Evolutionary conservation across 2,329 filamentous ascomycete species (phyloP).

Genomic region (Colletotrichum somersetense): DNA sequence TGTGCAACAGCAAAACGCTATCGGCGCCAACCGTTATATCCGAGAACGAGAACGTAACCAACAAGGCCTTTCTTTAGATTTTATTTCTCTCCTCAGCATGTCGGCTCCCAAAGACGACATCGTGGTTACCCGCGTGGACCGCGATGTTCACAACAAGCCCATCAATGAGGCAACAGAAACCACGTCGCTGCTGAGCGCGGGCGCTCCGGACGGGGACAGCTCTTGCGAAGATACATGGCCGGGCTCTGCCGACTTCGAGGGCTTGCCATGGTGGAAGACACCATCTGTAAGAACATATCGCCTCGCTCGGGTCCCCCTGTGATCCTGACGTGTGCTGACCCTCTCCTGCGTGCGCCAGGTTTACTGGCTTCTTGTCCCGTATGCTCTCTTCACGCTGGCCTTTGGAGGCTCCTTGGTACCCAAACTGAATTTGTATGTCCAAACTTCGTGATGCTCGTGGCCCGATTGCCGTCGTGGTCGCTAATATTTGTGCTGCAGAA

Average conservation of each 20-base stretch:
- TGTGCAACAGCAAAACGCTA: slow-evolving; percentile 10
- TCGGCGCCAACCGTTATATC: not conserved
- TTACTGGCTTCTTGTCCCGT: slow-evolving; percentile 85
- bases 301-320: slow-evolving; percentile 6
- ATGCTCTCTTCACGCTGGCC: slow-evolving; percentile 84
- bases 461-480: slow-evolving; percentile 8
- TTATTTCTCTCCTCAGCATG: slow-evolving; percentile 14
- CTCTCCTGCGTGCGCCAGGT: slow-evolving; percentile 62
- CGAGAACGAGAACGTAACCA: not conserved
- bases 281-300: slow-evolving; percentile 67
- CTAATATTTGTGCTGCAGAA: slow-evolving; percentile 56
- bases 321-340: slow-evolving; percentile 26
- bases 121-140: slow-evolving; percentile 37
- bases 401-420: slow-evolving; percentile 90
- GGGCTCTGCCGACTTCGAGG: slow-evolving; percentile 69
- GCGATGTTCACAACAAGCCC: slow-evolving; percentile 25
- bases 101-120: slow-evolving; percentile 36
- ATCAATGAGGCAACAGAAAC: slow-evolving; percentile 49
- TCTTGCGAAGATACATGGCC: slow-evolving; percentile 57
- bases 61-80: not conserved
- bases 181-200: slow-evolving; percentile 54
- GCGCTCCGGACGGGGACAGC: slow-evolving; percentile 41
- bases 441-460: not conserved
- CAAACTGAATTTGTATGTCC: slow-evolving; percentile 79
- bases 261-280: slow-evolving; percentile 71